Conservation (phyloP, 371 early-diverging fungal genomes). For the Smittium culicis region DNA sequence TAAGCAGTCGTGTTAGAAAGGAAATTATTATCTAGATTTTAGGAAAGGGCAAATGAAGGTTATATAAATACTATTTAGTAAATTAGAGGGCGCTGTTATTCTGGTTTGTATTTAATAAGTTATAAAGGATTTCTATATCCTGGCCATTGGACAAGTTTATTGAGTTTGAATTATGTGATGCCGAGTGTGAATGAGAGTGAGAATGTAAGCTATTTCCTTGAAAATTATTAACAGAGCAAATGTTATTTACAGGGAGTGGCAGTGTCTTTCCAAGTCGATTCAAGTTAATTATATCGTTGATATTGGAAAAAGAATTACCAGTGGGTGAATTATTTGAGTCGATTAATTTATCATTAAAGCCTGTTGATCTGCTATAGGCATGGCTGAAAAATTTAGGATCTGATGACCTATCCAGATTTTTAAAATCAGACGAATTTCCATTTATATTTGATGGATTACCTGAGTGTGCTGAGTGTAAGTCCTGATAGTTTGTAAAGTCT, state of each 20-base stretch:
- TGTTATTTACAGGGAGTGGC: not conserved
- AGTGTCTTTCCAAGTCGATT: not conserved
- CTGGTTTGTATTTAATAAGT: not conserved
- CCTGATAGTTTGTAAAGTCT: not conserved
- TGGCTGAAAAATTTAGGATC: not conserved
- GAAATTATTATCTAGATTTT: no score
- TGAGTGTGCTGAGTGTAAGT: not conserved
- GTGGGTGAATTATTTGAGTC: not conserved
- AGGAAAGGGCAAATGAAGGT: no score
- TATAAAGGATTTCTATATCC: not conserved
- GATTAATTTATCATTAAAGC: not conserved
- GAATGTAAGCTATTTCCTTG: not conserved
- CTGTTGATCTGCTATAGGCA: not conserved
- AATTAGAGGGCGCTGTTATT: no score
- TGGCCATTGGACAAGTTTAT: not conserved
- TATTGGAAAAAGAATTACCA: not conserved
- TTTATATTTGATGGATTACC: not conserved
- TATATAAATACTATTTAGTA: no score
- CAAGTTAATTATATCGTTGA: not conserved
- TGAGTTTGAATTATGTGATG: not conserved
- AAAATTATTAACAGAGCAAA: not conserved
- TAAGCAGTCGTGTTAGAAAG: no score
- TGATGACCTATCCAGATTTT: not conserved
- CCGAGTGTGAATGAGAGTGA: not conserved
- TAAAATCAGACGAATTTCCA: not conserved